Conservation (phyloP, 1,284 basidiomycete genomes). For the Pterulicium gracile region DNA sequence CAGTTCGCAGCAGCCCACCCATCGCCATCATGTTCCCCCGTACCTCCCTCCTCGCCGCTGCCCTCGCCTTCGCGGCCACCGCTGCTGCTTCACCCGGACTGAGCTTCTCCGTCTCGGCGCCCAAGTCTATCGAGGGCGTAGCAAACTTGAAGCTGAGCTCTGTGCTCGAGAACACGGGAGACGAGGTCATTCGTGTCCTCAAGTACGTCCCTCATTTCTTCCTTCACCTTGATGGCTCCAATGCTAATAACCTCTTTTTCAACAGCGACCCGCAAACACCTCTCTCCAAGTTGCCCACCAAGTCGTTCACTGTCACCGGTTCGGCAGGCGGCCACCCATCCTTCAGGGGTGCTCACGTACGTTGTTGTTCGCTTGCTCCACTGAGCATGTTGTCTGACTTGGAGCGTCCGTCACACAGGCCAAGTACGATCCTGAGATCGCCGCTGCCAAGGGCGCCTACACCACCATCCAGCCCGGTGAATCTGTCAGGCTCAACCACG, state of each 20-base stretch:
- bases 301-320: neutral
- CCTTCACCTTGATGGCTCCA: slow-evolving; percentile 26
- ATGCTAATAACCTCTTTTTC: slow-evolving; percentile 26
- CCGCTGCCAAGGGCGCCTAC: slow-evolving; percentile 20
- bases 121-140: slow-evolving; percentile 24
- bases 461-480: slow-evolving; percentile 33
- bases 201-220: slow-evolving; percentile 25
- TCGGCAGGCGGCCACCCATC: neutral
- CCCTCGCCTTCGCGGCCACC: neutral
- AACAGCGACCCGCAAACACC: neutral
- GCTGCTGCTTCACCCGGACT: neutral
- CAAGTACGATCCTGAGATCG: slow-evolving; percentile 21
- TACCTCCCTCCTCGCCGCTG: neutral
- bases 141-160: slow-evolving; percentile 29
- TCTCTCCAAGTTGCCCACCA: neutral
- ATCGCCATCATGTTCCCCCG: neutral
- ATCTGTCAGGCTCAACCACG: slow-evolving; percentile 27
- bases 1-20: neutral
- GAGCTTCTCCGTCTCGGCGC: slow-evolving; percentile 17
- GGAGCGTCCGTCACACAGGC: slow-evolving; percentile 29
- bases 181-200: slow-evolving; percentile 35
- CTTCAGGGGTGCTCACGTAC: neutral
- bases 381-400: neutral
- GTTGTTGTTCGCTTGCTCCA: neutral
- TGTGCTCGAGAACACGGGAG: slow-evolving; percentile 34